Evolutionary conservation across 2,329 filamentous ascomycete species (phyloP).

Genomic region (Coniochaeta pulveracea): DNA sequence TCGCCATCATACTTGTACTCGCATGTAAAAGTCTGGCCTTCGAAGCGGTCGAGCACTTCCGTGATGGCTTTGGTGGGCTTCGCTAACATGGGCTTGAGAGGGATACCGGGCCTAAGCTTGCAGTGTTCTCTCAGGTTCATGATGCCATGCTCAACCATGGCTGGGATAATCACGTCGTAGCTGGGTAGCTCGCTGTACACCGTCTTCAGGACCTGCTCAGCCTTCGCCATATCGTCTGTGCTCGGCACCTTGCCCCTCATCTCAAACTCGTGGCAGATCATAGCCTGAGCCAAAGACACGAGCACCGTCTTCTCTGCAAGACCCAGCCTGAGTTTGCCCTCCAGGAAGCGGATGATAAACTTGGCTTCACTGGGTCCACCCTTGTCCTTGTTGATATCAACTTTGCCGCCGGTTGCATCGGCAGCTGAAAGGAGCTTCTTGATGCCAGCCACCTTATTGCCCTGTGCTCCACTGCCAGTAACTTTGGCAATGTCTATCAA

Average conservation of each 20-base stretch:
- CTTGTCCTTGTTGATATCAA: conserved; percentile 87
- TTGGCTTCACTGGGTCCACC: conserved; percentile 93
- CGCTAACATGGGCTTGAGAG: conserved; percentile 95
- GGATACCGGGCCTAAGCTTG: conserved; percentile 86
- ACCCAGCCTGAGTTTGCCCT: conserved; percentile 86
- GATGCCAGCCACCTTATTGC: conserved; percentile 84
- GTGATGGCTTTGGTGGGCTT: conserved; percentile 98
- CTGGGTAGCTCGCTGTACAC: conserved; percentile 93
- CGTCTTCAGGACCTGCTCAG: conserved; percentile 76
- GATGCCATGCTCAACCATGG: conserved; percentile 78
- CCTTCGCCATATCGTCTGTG: conserved; percentile 67
- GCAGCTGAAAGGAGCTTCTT: conserved; percentile 93
- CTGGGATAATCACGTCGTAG: conserved; percentile 89
- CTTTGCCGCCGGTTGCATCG: conserved; percentile 64
- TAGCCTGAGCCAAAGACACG: conserved; percentile 78
- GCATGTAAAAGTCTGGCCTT: conserved; percentile 90
- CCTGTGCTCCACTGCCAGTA: conserved; percentile 77
- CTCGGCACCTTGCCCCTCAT: conserved; percentile 58
- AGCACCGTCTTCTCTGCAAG: conserved; percentile 88
- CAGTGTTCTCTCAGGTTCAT: conserved; percentile 72
- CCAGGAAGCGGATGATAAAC: conserved; percentile 82
- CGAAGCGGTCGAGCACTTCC: conserved; percentile 92
- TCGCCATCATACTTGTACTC: conserved; percentile 99
- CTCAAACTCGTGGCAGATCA: conserved; percentile 74
- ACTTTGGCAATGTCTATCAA: conserved; percentile 81